Base-by-base conservation (phyloP, 352 stramenopile species). In the Phytopythium helicoides region DNA sequence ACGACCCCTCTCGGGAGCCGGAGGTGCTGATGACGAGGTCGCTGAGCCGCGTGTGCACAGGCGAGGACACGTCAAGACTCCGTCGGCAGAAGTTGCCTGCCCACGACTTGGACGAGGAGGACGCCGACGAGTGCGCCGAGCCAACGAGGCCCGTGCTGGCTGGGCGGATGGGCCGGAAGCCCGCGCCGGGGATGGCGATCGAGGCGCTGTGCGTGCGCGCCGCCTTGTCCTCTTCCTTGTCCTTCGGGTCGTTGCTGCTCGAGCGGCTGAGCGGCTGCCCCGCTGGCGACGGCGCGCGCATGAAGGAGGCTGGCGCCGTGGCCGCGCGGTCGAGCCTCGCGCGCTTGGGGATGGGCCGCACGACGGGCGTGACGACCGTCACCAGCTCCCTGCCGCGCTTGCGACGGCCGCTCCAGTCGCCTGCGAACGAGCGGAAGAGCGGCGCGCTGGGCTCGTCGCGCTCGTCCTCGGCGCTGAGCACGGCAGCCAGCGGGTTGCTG, bases 1-100 rank as follows among this genome's bases (percentile, higher is more conserved):
- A 79, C 47, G 65, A 73, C 31, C 70, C 70, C n/a, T 75, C 76
- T 23, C 68, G 60, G n/a, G 64, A 59, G 15, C 70, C 63, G 10
- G 80, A 84, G 18, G 80, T 85, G 67, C 72, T 56, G 15, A 91
- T 61, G 56, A 86, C 62, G 49, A 91, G 61, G 39, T 91, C 78
- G 25, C 73, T 78, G 23, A 91, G 79, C 44, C 68, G 68, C 12
- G 68, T 60, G 9, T 68, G 71, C 47, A 89, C 51, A 6, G 75
- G 77, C 40, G 80, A 91, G 50, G 75, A 73, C 52, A 91, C 80
- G 50, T 87, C 77, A 11, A 87, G 50, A 38, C 80, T 89, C 54
- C 71, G 75, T 31, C 80, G 77, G 35, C 77, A 89, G 56, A 89
- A 87, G 46, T 75, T 70, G 42, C 79, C 71, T 21, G 64, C 44